These are phyloP conservation scores for Microbotryomycetes sp. DNA, from an alignment of 1,284 basidiomycete genomes.

Conservation along the genomic window DNA sequence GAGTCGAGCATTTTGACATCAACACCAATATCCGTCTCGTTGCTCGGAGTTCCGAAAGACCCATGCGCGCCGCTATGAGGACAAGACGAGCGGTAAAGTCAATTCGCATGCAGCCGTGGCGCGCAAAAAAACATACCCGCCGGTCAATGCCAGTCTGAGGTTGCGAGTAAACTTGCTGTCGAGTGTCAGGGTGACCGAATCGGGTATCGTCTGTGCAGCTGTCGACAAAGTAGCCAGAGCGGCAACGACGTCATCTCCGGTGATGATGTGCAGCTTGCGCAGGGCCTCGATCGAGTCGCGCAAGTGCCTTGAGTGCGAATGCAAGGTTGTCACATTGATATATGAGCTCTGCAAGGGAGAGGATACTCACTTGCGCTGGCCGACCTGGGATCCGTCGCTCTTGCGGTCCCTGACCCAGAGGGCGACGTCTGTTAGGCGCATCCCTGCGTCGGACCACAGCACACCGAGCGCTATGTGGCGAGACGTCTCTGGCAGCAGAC, in stretches of 20 bases:
- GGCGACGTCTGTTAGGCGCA: slow-evolving; percentile 59
- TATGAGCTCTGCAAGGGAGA: slow-evolving; percentile 2
- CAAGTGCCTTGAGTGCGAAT: slow-evolving; percentile 52
- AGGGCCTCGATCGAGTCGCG: slow-evolving; percentile 62
- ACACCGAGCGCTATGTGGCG: slow-evolving; percentile 85
- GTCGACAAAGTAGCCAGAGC: background rate
- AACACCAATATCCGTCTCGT: slow-evolving; percentile 44
- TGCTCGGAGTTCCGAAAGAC: slow-evolving; percentile 81
- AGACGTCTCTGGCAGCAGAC: slow-evolving; percentile 75
- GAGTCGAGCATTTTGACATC: slow-evolving; percentile 48
- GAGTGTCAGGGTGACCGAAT: slow-evolving; percentile 49
- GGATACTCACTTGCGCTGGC: slow-evolving; percentile 49
- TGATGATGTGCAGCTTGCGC: slow-evolving; percentile 64
- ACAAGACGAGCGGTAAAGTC: background rate
- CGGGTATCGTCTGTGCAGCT: slow-evolving; percentile 1
- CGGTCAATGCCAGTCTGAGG: slow-evolving; percentile 61
- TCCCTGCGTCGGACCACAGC: slow-evolving; percentile 78
- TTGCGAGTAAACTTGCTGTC: slow-evolving; percentile 65
- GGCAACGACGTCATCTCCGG: slow-evolving; percentile 37
- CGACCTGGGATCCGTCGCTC: slow-evolving; percentile 53
- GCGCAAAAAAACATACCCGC: slow-evolving; percentile 60
- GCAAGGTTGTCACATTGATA: slow-evolving; percentile 1
- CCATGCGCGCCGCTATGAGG: slow-evolving; percentile 66
- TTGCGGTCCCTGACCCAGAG: slow-evolving; percentile 59
- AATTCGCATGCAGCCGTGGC: too few relatives aligned